Evolutionary conservation across 371 early-diverging fungal genomes (phyloP).

Genomic region (Apophysomyces variabilis): DNA sequence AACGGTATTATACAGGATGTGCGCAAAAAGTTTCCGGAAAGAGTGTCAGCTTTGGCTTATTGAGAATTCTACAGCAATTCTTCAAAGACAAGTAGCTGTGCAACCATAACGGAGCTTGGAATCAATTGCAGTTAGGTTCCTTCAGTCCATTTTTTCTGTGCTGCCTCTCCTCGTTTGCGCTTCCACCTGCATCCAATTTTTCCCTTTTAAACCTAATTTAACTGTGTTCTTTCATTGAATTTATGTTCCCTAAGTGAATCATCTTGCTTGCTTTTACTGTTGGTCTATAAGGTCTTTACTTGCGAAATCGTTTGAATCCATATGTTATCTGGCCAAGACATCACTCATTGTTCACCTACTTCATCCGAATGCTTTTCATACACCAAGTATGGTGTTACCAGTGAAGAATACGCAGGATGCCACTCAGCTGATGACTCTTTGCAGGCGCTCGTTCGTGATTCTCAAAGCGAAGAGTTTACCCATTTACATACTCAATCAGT

Average conservation of each 20-base stretch:
- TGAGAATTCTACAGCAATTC: too few relatives aligned
- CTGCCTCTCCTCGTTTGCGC: neutral
- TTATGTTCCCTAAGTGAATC: neutral
- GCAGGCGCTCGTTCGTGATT: neutral
- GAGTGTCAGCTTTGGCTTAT: too few relatives aligned
- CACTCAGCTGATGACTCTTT: slow-evolving; percentile 4
- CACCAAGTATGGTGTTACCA: neutral
- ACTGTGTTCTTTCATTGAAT: neutral
- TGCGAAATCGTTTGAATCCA: neutral
- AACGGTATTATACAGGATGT: too few relatives aligned
- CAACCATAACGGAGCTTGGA: too few relatives aligned
- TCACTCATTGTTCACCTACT: neutral
- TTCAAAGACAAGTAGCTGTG: too few relatives aligned
- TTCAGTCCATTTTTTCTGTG: neutral
- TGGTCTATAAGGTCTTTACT: neutral
- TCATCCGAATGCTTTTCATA: neutral
- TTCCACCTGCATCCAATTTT: neutral
- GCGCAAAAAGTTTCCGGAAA: too few relatives aligned
- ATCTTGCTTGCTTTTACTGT: neutral
- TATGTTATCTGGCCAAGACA: slow-evolving; percentile 6
- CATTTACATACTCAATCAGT: neutral
- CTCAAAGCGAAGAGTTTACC: neutral
- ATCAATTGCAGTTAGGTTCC: too few relatives aligned
- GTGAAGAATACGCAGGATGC: neutral
- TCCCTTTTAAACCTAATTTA: neutral